phyloP scores from a whole-genome alignment of 164 flowering plant species.

The Chimonanthus salicifolius region DNA sequence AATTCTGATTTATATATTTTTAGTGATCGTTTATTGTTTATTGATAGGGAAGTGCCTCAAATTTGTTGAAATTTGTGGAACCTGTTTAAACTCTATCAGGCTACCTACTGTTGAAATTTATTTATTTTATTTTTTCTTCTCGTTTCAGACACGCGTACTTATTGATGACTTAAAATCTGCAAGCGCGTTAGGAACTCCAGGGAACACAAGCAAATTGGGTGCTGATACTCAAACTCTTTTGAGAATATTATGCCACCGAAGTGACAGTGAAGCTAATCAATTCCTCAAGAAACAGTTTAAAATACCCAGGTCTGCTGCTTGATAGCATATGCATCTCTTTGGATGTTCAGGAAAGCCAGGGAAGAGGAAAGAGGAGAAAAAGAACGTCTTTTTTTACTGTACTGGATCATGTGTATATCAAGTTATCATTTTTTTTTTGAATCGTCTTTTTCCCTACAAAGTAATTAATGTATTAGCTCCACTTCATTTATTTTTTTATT shows the following conservation, averaged over 20 bases:
- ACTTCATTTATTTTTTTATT: too few relatives aligned
- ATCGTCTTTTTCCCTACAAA: too few relatives aligned
- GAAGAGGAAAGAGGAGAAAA: not conserved
- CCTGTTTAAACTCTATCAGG: not conserved
- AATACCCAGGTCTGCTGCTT: constrained; percentile 75
- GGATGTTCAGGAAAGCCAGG: not conserved
- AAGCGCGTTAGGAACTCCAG: constrained; percentile 45
- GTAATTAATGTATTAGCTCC: not conserved
- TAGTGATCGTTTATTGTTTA: too few relatives aligned
- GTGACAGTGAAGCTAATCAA: constrained; percentile 87
- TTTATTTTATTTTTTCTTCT: not conserved
- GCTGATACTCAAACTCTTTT: constrained; percentile 64
- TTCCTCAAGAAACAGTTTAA: constrained; percentile 94
- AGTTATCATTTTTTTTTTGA: not conserved
- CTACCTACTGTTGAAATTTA: not conserved
- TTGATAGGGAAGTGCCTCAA: too few relatives aligned
- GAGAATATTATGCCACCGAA: constrained; percentile 82
- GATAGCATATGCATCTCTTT: not conserved
- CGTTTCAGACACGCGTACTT: constrained; percentile 76
- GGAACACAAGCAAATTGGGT: constrained; percentile 59
- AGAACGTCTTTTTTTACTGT: not conserved
- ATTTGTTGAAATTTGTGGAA: not conserved
- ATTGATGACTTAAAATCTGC: constrained; percentile 75
- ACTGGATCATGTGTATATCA: constrained; percentile 1
- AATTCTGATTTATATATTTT: too few relatives aligned